Percentiles rank a stretch among this genome's conserved stretches.
phyloP scores from a whole-genome alignment of 441 rosid species.

The Francoa sonchifolia region DNA sequence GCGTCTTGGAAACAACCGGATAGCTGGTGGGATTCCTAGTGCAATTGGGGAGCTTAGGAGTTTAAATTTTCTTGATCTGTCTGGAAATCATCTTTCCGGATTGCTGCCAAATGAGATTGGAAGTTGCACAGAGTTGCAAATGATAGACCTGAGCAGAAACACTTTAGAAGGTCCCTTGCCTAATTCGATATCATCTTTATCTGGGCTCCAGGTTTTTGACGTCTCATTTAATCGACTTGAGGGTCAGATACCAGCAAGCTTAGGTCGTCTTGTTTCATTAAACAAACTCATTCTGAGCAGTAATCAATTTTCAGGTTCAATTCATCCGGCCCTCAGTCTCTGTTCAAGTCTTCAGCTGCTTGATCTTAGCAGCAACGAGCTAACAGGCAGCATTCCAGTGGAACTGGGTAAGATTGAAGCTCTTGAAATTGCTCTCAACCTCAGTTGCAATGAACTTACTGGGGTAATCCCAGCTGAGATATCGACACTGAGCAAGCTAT shows the following conservation, averaged over 20 bases:
- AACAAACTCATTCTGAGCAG: conserved; percentile 55
- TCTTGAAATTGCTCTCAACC: conserved; percentile 82
- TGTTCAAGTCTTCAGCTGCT: conserved; percentile 81
- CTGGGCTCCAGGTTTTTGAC: conserved; percentile 69
- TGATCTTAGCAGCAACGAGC: conserved; percentile 75
- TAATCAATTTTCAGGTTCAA: conserved; percentile 59
- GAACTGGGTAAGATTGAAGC: conserved; percentile 62
- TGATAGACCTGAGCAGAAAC: conserved; percentile 83
- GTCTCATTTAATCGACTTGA: conserved; percentile 44
- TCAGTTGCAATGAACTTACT: conserved; percentile 66
- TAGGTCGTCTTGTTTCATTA: conserved; percentile 57
- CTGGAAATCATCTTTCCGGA: conserved; percentile 66
- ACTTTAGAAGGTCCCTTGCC: conserved; percentile 54
- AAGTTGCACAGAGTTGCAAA: conserved; percentile 59
- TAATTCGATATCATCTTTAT: conserved; percentile 48
- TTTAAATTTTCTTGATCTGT: conserved; percentile 68
- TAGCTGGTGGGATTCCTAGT: conserved; percentile 55
- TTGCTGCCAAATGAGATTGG: conserved; percentile 61
- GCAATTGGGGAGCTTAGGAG: conserved; percentile 52
- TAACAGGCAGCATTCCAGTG: conserved; percentile 55
- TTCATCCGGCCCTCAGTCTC: conserved; percentile 58
- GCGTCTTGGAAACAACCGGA: conserved; percentile 63
- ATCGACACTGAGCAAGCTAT: conserved; percentile 75
- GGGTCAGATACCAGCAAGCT: conserved; percentile 56
- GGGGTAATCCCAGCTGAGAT: conserved; percentile 66